These are phyloP conservation scores for Lentinula guzmanii DNA, from an alignment of 768 basidiomycete species.

Conservation along the genomic window DNA sequence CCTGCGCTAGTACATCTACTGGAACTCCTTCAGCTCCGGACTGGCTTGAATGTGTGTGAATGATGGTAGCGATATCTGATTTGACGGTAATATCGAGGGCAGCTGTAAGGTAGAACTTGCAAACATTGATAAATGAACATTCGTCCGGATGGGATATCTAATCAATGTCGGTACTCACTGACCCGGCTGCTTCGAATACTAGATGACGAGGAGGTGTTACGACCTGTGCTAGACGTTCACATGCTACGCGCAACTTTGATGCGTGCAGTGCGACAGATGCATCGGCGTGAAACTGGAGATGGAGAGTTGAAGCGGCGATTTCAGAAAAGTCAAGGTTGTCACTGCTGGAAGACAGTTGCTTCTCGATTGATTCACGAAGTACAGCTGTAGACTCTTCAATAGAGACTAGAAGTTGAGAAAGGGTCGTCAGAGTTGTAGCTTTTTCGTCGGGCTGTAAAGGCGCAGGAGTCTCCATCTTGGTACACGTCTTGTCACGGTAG, in stretches of 20 bases:
- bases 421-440: not conserved
- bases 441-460: not conserved
- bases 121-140: not conserved
- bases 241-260: not conserved
- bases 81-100: conserved; percentile 2
- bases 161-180: not conserved
- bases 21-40: not conserved
- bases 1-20: not conserved
- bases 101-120: conserved; percentile 4
- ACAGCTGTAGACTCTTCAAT: conserved; percentile 5
- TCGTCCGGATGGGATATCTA: not conserved
- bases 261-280: not conserved
- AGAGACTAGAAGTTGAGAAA: conserved; percentile 1
- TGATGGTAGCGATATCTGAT: conserved; percentile 5
- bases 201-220: conserved; percentile 6
- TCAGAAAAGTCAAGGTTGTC: not conserved
- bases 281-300: conserved; percentile 2
- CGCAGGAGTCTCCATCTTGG: no score
- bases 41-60: not conserved
- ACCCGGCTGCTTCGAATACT: conserved; percentile 8
- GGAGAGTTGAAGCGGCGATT: not conserved
- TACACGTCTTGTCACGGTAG: not conserved
- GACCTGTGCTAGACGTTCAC: conserved; percentile 4
- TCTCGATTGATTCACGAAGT: conserved; percentile 1
- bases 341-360: not conserved